Evolutionary conservation across 2,329 filamentous ascomycete species (phyloP), one percentile per base, ranked within the genome.

Genomic region (Aspergillus sp.): DNA sequence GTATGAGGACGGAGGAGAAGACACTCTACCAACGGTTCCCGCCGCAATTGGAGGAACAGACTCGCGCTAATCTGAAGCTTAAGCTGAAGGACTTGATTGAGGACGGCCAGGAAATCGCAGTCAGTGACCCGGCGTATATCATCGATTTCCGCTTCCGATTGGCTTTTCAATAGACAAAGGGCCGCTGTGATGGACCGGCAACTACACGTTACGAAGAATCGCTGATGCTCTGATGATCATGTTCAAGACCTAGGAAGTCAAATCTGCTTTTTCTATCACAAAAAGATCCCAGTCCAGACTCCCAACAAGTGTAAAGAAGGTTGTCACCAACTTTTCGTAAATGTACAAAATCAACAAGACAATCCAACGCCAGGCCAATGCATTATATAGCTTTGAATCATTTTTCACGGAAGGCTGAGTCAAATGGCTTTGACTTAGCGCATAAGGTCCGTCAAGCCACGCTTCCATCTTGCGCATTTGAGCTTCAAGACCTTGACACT

Each of bases 21-120:
- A 95, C 91, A 3, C 82, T 99, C 47, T 99, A 97, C 76, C 95
- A 96, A 83, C 92, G 92, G 67, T 88, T 85, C 28, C 92, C 95
- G 1, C 87, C 89, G 5, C 87, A 90, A 64, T 80, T 99, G 57
- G 91, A 97, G 73, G 87, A 92, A 78, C 86, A 92, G 79, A 97
- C 94, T 1, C 83, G 91, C 57, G 86, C 87, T 1, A 98, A 99
- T 73, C 80, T 99, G 63, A 81, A 82, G 63, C 91, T 90, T 80
- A 95, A 89, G 69, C 80, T 99, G 60, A 79, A 76, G 28, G 91
- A 96, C 25, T 77, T 99, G 64, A 83, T 99, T 21, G 84, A 85
- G 49, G 83, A 92, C 68, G 92, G 92, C 12, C 90, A 97, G 73
- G 92, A 97, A 77, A 85, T 99, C 51, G 91, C 88, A n/a, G 89